Evolutionary conservation across 2,329 filamentous ascomycete species (phyloP).

Genomic region (Arthrinium phaeospermum): DNA sequence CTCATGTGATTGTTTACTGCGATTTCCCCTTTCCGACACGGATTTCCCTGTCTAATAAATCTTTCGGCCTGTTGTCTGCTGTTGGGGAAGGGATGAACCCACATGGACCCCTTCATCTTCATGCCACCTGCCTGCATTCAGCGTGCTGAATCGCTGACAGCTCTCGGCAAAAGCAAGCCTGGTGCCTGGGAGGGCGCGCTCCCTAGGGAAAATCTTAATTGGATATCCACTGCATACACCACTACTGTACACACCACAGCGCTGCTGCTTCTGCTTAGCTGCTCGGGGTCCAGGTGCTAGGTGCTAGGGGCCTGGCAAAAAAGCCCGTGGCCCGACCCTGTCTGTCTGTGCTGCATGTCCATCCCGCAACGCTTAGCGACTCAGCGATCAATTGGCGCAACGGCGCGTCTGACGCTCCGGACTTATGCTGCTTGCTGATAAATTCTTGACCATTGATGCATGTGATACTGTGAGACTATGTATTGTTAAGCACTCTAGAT

Average conservation of each 20-base stretch:
- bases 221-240: not conserved
- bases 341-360: not conserved
- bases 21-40: slow-evolving; percentile 8
- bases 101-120: slow-evolving; percentile 13
- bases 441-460: not conserved
- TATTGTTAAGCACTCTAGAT: not conserved
- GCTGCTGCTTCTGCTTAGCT: not conserved
- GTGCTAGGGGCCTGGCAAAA: not conserved
- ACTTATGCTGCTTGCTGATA: not conserved
- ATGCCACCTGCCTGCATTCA: not conserved
- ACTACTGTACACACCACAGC: not conserved
- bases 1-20: not conserved
- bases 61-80: slow-evolving; percentile 2
- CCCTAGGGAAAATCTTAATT: not conserved
- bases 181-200: not conserved
- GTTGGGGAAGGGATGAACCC: slow-evolving; percentile 7
- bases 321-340: not conserved
- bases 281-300: not conserved
- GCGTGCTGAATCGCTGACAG: not conserved
- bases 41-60: not conserved
- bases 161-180: not conserved
- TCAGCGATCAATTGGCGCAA: not conserved
- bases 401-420: not conserved
- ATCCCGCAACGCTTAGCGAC: not conserved
- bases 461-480: not conserved